Conservation (phyloP, 495 filamentous ascomycete species). For the Oidiodendron maius region DNA sequence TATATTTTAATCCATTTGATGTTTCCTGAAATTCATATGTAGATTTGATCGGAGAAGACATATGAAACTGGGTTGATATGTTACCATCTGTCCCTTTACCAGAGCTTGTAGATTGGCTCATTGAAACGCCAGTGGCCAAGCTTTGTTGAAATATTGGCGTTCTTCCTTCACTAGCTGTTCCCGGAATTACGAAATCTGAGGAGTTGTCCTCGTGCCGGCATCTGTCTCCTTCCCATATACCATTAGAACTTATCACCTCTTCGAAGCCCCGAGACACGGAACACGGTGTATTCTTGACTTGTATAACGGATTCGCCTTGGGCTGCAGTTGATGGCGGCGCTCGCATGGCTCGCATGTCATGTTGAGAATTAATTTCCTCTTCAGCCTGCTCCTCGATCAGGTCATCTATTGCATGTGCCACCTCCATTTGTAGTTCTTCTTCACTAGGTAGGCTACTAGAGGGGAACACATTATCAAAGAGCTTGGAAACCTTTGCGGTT, state of each 20-base stretch:
- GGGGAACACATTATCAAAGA: slow-evolving; percentile 16
- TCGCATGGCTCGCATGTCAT: no score
- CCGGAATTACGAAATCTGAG: slow-evolving; percentile 19
- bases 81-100: no score
- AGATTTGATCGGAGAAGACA: no score
- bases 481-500: not conserved
- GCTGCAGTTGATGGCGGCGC: slow-evolving; percentile 11
- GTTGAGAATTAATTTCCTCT: slow-evolving; percentile 6
- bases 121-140: not conserved
- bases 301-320: slow-evolving; percentile 3
- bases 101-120: not conserved
- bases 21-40: no score
- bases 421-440: slow-evolving; percentile 45
- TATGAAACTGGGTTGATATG: no score
- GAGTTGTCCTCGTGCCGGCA: not conserved
- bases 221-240: not conserved
- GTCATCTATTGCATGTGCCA: slow-evolving; percentile 43
- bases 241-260: no score
- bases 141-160: not conserved
- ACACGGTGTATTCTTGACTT: slow-evolving; percentile 18
- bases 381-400: slow-evolving; percentile 18
- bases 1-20: no score
- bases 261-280: not conserved
- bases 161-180: slow-evolving; percentile 10
- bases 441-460: slow-evolving; percentile 37